Evolutionary conservation across 2,329 filamentous ascomycete genomes (phyloP).

Genomic region (Microcyclospora tardicrescens): DNA sequence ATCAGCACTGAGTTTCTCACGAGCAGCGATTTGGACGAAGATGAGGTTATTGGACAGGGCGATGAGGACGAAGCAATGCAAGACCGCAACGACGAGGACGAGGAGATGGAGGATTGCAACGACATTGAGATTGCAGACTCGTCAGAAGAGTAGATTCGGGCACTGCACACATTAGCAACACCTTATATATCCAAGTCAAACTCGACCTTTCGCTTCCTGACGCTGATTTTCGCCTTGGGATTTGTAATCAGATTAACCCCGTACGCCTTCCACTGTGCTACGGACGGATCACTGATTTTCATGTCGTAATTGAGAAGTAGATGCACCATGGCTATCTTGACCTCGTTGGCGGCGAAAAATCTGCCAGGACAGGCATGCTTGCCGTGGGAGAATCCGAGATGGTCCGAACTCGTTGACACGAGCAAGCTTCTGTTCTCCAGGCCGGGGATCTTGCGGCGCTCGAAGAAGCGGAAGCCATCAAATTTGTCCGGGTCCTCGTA

Average conservation of each 20-base stretch:
- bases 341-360: slow-evolving; percentile 24
- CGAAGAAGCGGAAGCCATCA: slow-evolving; percentile 13
- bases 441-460: slow-evolving; percentile 9
- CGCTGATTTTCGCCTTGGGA: slow-evolving; percentile 5
- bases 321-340: slow-evolving; percentile 23
- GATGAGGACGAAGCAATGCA: too few relatives aligned
- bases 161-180: too few relatives aligned
- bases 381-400: slow-evolving; percentile 20
- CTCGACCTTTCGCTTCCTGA: slow-evolving; percentile 6
- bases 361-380: slow-evolving; percentile 24
- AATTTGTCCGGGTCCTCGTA: slow-evolving; percentile 13
- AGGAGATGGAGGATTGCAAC: too few relatives aligned
- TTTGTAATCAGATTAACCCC: slow-evolving; percentile 5
- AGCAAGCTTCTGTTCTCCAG: slow-evolving; percentile 9
- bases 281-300: slow-evolving; percentile 9
- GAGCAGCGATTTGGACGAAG: too few relatives aligned
- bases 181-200: slow-evolving; percentile 10
- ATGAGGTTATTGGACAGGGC: too few relatives aligned
- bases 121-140: too few relatives aligned
- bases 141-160: too few relatives aligned
- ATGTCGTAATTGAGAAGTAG: slow-evolving; percentile 25
- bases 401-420: slow-evolving; percentile 10
- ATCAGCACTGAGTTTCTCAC: too few relatives aligned
- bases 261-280: slow-evolving; percentile 3
- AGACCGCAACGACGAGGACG: too few relatives aligned